Evolutionary conservation across 129 eudicot species (phyloP), one percentile per base, ranked within the genome.

Genomic region (Flaveria brownii): DNA sequence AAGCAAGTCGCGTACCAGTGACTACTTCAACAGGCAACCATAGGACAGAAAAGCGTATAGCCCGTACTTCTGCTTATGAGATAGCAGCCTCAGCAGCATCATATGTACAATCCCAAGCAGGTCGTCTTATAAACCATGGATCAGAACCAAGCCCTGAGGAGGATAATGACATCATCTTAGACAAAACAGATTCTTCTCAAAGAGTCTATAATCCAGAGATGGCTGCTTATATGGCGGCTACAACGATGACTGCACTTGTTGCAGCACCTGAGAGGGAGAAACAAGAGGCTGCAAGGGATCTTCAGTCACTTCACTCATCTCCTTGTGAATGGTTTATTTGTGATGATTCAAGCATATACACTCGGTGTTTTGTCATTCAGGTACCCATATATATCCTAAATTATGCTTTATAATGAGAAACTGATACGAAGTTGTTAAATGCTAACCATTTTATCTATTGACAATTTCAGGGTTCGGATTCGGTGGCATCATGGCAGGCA

Each of bases 301-400:
- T 91, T 28, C 97, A 87, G 72, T 83, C 95, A 20, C 89, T 85
- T 71, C 92, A 88, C 14, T 86, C 88, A 2, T 88, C 97, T 3
- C 95, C 97, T 30, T 91, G 95, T 51, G 92, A 91, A 72, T 91
- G 97, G 97, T 91, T 91, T 75, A 81, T 91, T 47, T 91, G 97
- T 25, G 97, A 91, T 73, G 97, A 88, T 80, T 59, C 89, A 0
- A 84, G 82, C 73, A 87, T 83, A 81, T 89, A 88, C 65, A 91
- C 97, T 71, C 88, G 95, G n/a, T 82, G 87, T 68, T 91, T 91
- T 45, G 83, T 91, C 33, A 91, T 88, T 71, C 97, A 91, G 96
- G 93, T 90, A 82, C 50, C 23, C 18, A 2, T 12, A 70, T 17
- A 45, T 70, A 13, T 30, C 69, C 18, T 30, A 30, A 28, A 13